Evolutionary conservation across 1,284 basidiomycete genomes (phyloP).

Genomic region (Chondrostereum purpureum): DNA sequence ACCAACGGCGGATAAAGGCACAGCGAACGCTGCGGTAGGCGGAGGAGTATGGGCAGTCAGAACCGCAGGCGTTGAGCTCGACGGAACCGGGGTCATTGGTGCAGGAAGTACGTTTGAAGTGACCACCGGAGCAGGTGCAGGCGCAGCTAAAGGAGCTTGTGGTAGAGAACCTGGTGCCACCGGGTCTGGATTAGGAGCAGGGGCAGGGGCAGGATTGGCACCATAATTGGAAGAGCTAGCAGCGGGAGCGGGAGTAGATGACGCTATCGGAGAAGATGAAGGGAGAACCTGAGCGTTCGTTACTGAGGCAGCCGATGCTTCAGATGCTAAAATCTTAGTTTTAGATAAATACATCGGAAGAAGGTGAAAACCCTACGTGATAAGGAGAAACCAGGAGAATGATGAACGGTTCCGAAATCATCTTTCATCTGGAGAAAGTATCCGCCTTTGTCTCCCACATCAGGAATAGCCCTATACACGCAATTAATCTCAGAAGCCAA

Average conservation of each 20-base stretch:
- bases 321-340: too few species aligned
- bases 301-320: too few species aligned
- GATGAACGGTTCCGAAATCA: conserved; percentile 27
- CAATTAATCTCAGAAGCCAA: too few species aligned
- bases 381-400: conserved; percentile 36
- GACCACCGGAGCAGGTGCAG: background rate
- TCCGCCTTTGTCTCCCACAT: conserved; percentile 19
- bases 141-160: background rate
- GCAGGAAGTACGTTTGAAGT: conserved; percentile 8
- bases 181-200: too few species aligned
- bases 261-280: too few species aligned
- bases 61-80: conserved; percentile 15
- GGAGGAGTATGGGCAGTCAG: conserved; percentile 25
- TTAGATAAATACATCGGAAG: too few species aligned
- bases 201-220: too few species aligned
- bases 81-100: conserved; percentile 8
- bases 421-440: conserved; percentile 36
- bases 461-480: conserved; percentile 29
- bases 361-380: conserved; percentile 28
- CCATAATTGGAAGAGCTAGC: too few species aligned
- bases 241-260: too few species aligned
- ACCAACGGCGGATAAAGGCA: conserved; percentile 37
- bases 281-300: too few species aligned
- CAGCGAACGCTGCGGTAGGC: conserved; percentile 35
- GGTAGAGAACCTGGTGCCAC: too few species aligned